Percentiles rank a stretch among this genome's conserved stretches.
phyloP scores from a whole-genome alignment of 2,329 filamentous ascomycete species.

The Aspergillus sp. region DNA sequence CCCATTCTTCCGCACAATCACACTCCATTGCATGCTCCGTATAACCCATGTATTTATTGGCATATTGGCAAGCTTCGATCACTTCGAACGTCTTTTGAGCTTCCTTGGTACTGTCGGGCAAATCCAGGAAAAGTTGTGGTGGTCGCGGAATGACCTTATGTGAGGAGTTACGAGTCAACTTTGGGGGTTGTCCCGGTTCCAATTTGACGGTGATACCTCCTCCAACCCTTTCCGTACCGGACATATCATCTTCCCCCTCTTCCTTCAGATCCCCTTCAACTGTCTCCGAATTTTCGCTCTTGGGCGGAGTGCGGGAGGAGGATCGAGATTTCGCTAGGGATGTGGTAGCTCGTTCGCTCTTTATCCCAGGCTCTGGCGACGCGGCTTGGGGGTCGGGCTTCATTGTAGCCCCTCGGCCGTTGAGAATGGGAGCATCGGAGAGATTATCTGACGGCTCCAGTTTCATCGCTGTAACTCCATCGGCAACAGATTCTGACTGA shows the following conservation, averaged over 20 bases:
- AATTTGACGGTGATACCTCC: constrained; percentile 63
- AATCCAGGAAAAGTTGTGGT: constrained; percentile 67
- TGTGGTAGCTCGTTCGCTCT: constrained; percentile 16
- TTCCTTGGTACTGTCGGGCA: constrained; percentile 76
- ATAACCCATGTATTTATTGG: constrained; percentile 84
- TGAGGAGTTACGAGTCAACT: constrained; percentile 70
- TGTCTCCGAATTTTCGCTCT: constrained; percentile 30
- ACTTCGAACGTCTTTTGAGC: constrained; percentile 75
- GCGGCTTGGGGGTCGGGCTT: constrained; percentile 21
- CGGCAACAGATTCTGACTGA: constrained; percentile 33
- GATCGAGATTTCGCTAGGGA: constrained; percentile 25
- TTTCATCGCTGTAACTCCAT: constrained; percentile 39
- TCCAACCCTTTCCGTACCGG: constrained; percentile 49
- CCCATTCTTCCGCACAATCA: constrained; percentile 92
- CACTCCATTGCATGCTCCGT: constrained; percentile 94
- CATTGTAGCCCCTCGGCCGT: constrained; percentile 23
- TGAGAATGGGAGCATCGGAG: constrained; percentile 23
- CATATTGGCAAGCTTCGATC: constrained; percentile 84
- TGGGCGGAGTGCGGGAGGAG: constrained; percentile 25
- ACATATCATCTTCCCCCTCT: constrained; percentile 17
- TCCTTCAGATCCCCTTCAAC: constrained; percentile 23
- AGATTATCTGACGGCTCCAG: constrained; percentile 27
- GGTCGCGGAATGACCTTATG: constrained; percentile 66
- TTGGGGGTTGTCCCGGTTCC: constrained; percentile 67
- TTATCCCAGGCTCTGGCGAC: constrained; percentile 18